These are phyloP conservation scores for Juglanconis juglandina DNA, from an alignment of 2,329 filamentous ascomycete genomes.

Conservation along the genomic window DNA sequence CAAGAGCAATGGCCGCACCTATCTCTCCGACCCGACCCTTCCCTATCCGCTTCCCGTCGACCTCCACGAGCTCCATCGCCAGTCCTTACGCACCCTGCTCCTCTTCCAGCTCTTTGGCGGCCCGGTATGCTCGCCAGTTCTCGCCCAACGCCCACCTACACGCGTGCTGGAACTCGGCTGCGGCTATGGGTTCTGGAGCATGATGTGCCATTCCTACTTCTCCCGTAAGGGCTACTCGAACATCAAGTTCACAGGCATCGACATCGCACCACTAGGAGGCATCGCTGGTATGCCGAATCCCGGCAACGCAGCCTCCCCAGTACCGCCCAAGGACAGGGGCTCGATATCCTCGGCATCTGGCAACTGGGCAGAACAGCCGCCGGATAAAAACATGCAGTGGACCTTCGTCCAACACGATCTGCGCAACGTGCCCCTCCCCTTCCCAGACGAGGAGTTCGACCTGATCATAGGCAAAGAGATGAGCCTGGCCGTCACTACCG, in stretches of 20 bases:
- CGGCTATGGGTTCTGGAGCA: constrained; percentile 85
- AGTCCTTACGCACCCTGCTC: constrained; percentile 79
- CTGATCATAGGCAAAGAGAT: constrained; percentile 86
- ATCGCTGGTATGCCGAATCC: constrained; percentile 16
- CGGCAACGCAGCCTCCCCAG: not conserved
- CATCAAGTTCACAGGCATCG: constrained; percentile 77
- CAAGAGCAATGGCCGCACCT: constrained; percentile 72
- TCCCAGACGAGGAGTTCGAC: constrained; percentile 77
- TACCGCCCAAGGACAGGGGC: constrained; percentile 1
- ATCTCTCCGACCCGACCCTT: constrained; percentile 69
- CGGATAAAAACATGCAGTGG: constrained; percentile 76
- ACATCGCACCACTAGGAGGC: constrained; percentile 62
- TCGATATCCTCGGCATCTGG: constrained; percentile 4
- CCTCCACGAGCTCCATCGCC: constrained; percentile 80
- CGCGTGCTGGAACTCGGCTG: constrained; percentile 84
- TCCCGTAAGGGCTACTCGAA: constrained; percentile 62
- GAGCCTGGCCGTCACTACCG: constrained; percentile 61
- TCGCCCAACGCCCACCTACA: constrained; percentile 65
- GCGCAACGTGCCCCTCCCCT: constrained; percentile 70
- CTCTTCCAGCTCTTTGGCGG: constrained; percentile 77
- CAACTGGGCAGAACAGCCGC: constrained; percentile 23
- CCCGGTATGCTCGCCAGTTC: constrained; percentile 69
- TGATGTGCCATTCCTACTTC: constrained; percentile 81
- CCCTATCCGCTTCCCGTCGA: constrained; percentile 87
- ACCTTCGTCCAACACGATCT: constrained; percentile 85